phyloP scores from a whole-genome alignment of 208 protist genomes.

The Trichomonas vaginalis region DNA sequence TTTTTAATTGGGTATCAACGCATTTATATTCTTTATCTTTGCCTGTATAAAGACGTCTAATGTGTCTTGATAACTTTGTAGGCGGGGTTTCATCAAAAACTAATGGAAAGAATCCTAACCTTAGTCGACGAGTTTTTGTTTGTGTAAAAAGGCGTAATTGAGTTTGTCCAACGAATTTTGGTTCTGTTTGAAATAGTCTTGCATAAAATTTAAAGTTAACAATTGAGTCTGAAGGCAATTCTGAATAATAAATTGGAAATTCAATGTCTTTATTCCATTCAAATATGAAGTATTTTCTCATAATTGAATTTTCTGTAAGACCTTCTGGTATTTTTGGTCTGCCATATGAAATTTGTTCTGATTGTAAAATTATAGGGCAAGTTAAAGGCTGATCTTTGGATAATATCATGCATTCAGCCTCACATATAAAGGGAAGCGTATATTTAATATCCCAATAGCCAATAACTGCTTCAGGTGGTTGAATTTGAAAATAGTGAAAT shows the following conservation, averaged over 20 bases:
- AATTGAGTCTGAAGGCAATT: not conserved
- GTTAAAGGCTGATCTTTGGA: not conserved
- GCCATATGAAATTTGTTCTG: not conserved
- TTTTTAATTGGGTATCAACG: not conserved
- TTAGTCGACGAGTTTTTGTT: not conserved
- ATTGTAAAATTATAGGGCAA: not conserved
- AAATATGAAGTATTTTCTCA: not conserved
- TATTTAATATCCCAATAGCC: not conserved
- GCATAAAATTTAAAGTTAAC: not conserved
- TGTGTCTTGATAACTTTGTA: not conserved
- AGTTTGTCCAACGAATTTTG: not conserved
- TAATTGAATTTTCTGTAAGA: not conserved
- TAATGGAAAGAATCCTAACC: not conserved
- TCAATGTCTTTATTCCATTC: not conserved
- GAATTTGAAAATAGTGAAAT: not conserved
- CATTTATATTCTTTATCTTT: not conserved
- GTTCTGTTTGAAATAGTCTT: not conserved
- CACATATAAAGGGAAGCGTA: not conserved
- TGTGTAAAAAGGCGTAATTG: not conserved
- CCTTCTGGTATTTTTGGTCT: not conserved
- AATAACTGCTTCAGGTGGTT: not conserved
- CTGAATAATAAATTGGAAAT: not conserved
- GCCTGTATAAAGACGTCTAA: not conserved
- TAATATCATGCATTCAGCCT: not conserved
- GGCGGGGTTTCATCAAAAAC: not conserved